A percentile compares a stretch with the other conserved stretches of the same genome.
These are phyloP conservation scores for Pseudohyphozyma bogoriensis DNA, from an alignment of 768 basidiomycete genomes.

Conservation along the genomic window DNA sequence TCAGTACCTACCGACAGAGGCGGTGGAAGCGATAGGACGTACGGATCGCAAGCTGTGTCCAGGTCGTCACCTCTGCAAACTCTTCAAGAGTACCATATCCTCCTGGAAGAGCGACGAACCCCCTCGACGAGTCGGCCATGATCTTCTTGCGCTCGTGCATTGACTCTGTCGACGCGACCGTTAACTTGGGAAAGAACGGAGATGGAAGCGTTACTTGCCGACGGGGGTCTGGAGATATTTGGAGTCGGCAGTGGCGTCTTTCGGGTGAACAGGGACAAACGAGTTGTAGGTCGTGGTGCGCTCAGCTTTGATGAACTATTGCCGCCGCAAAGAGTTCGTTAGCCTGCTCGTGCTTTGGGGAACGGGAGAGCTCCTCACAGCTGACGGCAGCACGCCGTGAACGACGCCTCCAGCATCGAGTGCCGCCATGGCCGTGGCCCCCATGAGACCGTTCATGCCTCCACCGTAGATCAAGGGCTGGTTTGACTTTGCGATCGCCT, in stretches of 20 bases:
- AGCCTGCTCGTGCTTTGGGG: too few species aligned
- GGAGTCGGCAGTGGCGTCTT: too few species aligned
- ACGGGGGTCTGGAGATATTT: slow-evolving; percentile 9
- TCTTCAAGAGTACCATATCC: slow-evolving; percentile 96
- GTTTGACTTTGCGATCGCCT: slow-evolving; percentile 34
- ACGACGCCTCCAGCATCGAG: slow-evolving; percentile 37
- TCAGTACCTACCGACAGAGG: too few species aligned
- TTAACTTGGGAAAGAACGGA: neutral
- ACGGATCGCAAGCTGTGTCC: slow-evolving; percentile 85
- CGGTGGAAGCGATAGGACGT: neutral
- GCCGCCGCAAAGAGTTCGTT: too few species aligned
- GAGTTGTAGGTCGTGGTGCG: too few species aligned
- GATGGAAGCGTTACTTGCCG: slow-evolving; percentile 9
- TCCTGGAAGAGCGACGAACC: slow-evolving; percentile 81
- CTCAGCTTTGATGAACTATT: too few species aligned
- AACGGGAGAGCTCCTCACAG: slow-evolving; percentile 20
- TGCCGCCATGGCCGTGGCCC: slow-evolving; percentile 24
- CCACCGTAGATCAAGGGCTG: slow-evolving; percentile 37
- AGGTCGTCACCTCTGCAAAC: slow-evolving; percentile 76
- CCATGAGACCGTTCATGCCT: slow-evolving; percentile 31
- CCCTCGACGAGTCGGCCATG: slow-evolving; percentile 66
- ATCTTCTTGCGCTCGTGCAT: slow-evolving; percentile 85
- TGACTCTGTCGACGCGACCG: neutral
- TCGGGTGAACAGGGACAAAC: too few species aligned
- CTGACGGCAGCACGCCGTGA: slow-evolving; percentile 40